Percentiles rank a stretch among this genome's conserved stretches.
Evolutionary conservation across 495 filamentous ascomycete genomes (phyloP).

Genomic region (Lepidopterella palustris): DNA sequence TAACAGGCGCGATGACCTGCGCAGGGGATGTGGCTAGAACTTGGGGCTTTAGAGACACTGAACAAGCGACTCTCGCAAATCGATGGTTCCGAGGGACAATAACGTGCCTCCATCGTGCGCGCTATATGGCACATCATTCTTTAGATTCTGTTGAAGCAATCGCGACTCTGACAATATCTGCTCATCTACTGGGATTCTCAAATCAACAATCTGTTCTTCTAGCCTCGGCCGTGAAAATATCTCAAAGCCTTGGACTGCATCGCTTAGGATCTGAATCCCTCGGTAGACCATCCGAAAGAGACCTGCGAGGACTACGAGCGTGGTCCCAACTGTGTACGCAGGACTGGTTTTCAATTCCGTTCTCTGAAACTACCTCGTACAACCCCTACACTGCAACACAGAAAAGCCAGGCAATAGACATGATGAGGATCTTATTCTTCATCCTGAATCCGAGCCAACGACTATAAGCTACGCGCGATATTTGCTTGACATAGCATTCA

Average conservation of each 20-base stretch:
- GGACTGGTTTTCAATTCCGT: slow-evolving; percentile 15
- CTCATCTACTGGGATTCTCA: slow-evolving; percentile 2
- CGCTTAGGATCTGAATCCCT: slow-evolving; percentile 1
- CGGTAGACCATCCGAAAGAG: slow-evolving; percentile 1
- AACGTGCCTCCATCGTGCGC: slow-evolving; percentile 5
- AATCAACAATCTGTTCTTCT: slow-evolving; percentile 4
- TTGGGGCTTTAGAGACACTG: slow-evolving; percentile 9
- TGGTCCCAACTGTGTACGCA: slow-evolving; percentile 9
- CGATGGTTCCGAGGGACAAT: slow-evolving; percentile 9
- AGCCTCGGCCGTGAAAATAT: slow-evolving; percentile 7
- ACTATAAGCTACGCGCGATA: slow-evolving; percentile 3
- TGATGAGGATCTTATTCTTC: slow-evolving; percentile 2
- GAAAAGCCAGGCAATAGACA: slow-evolving; percentile 8
- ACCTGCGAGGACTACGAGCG: slow-evolving; percentile 2
- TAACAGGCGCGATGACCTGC: slow-evolving; percentile 10
- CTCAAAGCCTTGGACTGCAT: slow-evolving; percentile 11
- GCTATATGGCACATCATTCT: slow-evolving; percentile 6
- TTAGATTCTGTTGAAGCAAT: slow-evolving; percentile 12
- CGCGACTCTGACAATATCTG: slow-evolving; percentile 13
- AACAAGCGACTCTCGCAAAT: slow-evolving; percentile 1
- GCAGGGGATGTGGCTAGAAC: background rate
- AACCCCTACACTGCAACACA: background rate
- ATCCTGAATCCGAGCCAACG: background rate
- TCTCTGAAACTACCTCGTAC: slow-evolving; percentile 9
- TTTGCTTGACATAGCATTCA: slow-evolving; percentile 6